A percentile compares a stretch with the other conserved stretches of the same genome.
phyloP scores from a whole-genome alignment of 2,329 filamentous ascomycete species.

The Epichloe uncinata region DNA sequence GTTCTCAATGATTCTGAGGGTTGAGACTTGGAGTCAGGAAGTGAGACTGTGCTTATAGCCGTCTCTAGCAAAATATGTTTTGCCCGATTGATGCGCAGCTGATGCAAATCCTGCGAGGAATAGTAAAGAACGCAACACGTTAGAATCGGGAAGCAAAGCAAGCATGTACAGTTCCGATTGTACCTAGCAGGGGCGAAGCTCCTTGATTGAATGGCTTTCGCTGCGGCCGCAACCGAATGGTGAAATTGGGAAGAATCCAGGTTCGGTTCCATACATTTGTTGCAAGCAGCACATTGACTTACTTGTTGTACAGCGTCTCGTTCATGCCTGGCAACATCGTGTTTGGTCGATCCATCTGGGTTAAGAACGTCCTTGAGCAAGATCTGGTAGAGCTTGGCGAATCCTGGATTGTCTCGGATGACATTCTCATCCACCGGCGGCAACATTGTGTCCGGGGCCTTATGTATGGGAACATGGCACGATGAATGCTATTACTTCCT shows the following conservation, averaged over 20 bases:
- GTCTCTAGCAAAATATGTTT: conserved; percentile 37
- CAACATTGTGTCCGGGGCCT: conserved; percentile 29
- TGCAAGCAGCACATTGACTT: conserved; percentile 5
- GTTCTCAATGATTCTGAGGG: conserved; percentile 6
- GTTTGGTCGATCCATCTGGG: conserved; percentile 42
- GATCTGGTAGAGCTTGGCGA: conserved; percentile 42
- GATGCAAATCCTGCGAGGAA: conserved; percentile 31
- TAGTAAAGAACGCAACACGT: not conserved
- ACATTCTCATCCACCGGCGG: conserved; percentile 43
- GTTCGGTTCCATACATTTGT: not conserved
- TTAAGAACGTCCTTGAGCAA: conserved; percentile 42
- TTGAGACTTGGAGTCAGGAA: conserved; percentile 11
- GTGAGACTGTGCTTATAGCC: conserved; percentile 34
- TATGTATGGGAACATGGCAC: not conserved
- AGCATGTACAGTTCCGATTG: too few species aligned
- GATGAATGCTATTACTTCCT: not conserved
- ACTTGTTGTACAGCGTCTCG: conserved; percentile 37
- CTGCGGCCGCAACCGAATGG: not conserved
- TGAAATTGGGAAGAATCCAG: too few species aligned
- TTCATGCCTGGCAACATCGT: conserved; percentile 35
- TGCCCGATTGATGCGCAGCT: conserved; percentile 32
- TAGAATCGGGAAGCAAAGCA: not conserved
- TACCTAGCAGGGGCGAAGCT: too few species aligned
- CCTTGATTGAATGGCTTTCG: too few species aligned
- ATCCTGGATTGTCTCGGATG: conserved; percentile 43